Base-by-base conservation (phyloP, 441 rosid species). In the Gossypium gossypioides region DNA sequence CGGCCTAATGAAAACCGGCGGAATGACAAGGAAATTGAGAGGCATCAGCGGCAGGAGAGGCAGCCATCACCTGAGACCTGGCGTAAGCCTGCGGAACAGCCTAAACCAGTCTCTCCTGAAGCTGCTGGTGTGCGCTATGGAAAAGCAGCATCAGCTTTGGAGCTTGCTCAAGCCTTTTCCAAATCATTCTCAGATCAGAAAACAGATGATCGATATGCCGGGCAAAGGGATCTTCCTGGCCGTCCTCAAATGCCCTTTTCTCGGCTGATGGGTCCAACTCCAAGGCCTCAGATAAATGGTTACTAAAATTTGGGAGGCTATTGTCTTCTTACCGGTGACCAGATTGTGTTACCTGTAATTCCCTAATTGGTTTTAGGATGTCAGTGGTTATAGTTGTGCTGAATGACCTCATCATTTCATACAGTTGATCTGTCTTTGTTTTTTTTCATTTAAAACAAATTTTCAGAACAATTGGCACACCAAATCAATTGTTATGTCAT, bases 61-160 rank as follows among this genome's bases (percentile, higher is more conserved):
- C 83, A 80, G 69, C 88, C 89, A 71, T 92, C 97, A 42, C 97
- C 95, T 6, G 93, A 92, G 79, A 84, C 88, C 29, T 92, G 96
- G 93, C 85, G 91, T 69, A 90, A 89, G 71, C 85, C 88, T 3
- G 82, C 80, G 3, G 87, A 80, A 69, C 83, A 80, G 82, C 72
- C 76, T 7, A 88, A 83, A 76, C 89, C 86, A 0, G 77, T 79
- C 50, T 82, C 91, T 42, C 79, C 85, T 7, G 94, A 88, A 57
- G 67, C 77, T 55, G 78, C 71, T 57, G 81, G 89, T 22, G 1
- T 61, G 62, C 87, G 91, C 51, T 69, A 81, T 32, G 91, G 94
- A 63, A 90, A 90, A 83, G 86, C 89, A 62, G 90, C 93, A 48
- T 90, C 96, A n/a, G 88, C 96, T 0, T 71, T 88, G 69, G 91